Conservation (phyloP, 139 green algal genomes). For the Chlamydomonas sphaeroides region DNA sequence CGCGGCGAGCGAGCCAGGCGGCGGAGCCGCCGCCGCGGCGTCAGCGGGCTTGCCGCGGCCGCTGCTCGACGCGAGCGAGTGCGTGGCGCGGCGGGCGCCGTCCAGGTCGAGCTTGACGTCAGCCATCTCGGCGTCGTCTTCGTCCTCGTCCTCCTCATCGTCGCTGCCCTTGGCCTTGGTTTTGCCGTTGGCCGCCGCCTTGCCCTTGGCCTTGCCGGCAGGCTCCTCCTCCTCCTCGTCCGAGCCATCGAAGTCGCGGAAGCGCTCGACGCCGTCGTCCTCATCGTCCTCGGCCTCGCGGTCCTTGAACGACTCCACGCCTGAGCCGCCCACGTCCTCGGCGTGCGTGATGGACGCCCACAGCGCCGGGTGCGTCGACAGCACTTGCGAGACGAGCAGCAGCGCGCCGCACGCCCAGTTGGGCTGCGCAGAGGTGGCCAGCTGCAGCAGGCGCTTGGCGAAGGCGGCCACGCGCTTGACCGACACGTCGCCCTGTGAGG, state of each 20-base stretch:
- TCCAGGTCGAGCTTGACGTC: conserved; percentile 32
- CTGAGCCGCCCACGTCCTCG: conserved; percentile 69
- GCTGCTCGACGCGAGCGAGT: conserved; percentile 18
- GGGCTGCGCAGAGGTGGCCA: conserved; percentile 69
- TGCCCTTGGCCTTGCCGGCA: background rate
- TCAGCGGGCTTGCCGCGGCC: background rate
- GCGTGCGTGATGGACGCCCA: conserved; percentile 86
- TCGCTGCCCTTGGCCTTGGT: background rate
- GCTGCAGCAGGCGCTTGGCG: conserved; percentile 93
- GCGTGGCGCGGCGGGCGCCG: conserved; percentile 8
- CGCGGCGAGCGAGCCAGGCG: conserved; percentile 17
- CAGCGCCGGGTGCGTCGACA: conserved; percentile 68
- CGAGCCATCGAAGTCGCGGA: background rate
- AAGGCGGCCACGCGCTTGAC: conserved; percentile 82
- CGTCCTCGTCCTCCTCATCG: conserved; percentile 1
- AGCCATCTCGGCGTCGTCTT: conserved; percentile 33
- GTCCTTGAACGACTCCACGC: conserved; percentile 76
- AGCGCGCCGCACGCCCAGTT: conserved; percentile 90
- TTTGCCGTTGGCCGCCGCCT: background rate
- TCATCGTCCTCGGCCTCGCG: conserved; percentile 16
- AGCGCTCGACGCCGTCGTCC: conserved; percentile 15
- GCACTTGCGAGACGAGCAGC: conserved; percentile 83
- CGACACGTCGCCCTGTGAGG: conserved; percentile 72
- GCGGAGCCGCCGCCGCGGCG: background rate
- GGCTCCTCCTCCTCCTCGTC: conserved; percentile 30